Base-by-base conservation (phyloP, 192 early-diverging fungal species). In the Anaeromyces robustus region DNA sequence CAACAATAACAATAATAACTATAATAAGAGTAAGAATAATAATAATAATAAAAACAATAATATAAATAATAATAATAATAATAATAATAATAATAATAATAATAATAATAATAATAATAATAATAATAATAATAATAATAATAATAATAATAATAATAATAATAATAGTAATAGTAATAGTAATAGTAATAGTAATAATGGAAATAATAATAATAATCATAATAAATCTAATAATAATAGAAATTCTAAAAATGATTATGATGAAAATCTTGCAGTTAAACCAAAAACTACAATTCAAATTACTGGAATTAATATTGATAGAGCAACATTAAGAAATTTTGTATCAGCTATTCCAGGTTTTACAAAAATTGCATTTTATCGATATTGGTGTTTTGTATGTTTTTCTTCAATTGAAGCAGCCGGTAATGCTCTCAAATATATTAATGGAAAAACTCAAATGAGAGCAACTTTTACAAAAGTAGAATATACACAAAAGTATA, bases 401-500 rank as follows among this genome's bases (percentile, higher is more conserved):
- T 81, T 81, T 77, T 39, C 37, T 22, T 30, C 78, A 19, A 34
- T 79, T 12, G 29, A 39, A 19, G 29, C 29, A n/a, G 80, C 80
- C 11, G 80, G 77, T 22, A 68, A 81, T 34, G 80, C 80, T 29
- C 28, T 81, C 6, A 39, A 77, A 77, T 29, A 32, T 29, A 34
- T 81, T 17, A 34, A 81, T 68, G 30, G 43, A 7, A 79, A 81
- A 26, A 81, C 80, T 6, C 77, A 81, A 28, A 81, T 81, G 80
- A 29, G 80, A 29, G 80, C 80, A 22, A 81, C 77, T 13, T 81
- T 29, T 68, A 79, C 80, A 7, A 30, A 79, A 29, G 80, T 79
- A 0, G 80, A 81, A 34, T 81, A 81, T 29, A 30, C 80, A 28
- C 80, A 77, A 30, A 81, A 81, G n/a, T 81, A 81, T 29, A 77